Conservation (phyloP, 2,329 filamentous ascomycete genomes). For the Escovopsis sp. region DNA sequence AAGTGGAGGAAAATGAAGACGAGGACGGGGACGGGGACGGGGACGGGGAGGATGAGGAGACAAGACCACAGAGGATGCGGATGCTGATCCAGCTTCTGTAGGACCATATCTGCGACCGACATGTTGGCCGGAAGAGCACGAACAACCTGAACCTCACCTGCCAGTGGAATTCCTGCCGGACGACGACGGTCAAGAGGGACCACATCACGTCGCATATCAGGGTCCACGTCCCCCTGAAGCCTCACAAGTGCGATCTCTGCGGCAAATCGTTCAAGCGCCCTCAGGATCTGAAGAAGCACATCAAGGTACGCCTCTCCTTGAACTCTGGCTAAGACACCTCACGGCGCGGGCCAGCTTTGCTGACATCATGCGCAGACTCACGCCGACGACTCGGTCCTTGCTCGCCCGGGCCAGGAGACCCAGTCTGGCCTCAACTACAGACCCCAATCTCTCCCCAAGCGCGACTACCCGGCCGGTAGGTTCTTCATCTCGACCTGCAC, state of each 20-base stretch:
- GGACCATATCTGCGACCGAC: conserved; percentile 97
- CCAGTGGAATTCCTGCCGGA: conserved; percentile 92
- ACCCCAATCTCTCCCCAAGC: conserved; percentile 32
- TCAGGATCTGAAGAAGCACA: conserved; percentile 97
- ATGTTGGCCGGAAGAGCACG: conserved; percentile 97
- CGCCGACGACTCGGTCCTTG: conserved; percentile 77
- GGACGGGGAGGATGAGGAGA: too few relatives aligned
- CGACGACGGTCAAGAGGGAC: conserved; percentile 94
- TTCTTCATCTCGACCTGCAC: neutral
- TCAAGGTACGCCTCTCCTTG: conserved; percentile 52
- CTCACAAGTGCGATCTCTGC: conserved; percentile 97
- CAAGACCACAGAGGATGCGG: neutral
- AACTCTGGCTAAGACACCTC: too few relatives aligned
- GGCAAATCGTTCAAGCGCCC: conserved; percentile 98
- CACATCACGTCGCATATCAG: conserved; percentile 99
- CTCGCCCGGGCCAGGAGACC: conserved; percentile 36
- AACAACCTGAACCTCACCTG: conserved; percentile 97
- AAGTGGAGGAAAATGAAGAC: too few relatives aligned
- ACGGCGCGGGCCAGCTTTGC: too few relatives aligned
- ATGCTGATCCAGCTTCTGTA: conserved; percentile 20
- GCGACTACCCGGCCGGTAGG: conserved; percentile 23
- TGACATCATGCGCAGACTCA: conserved; percentile 47
- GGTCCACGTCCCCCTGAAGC: conserved; percentile 96
- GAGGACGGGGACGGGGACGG: too few relatives aligned
- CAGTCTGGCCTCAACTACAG: conserved; percentile 42